Percentiles rank a stretch among this genome's conserved stretches.
These are phyloP conservation scores for Colletotrichum orbiculare DNA, from an alignment of 2,329 filamentous ascomycete genomes.

Conservation along the genomic window DNA sequence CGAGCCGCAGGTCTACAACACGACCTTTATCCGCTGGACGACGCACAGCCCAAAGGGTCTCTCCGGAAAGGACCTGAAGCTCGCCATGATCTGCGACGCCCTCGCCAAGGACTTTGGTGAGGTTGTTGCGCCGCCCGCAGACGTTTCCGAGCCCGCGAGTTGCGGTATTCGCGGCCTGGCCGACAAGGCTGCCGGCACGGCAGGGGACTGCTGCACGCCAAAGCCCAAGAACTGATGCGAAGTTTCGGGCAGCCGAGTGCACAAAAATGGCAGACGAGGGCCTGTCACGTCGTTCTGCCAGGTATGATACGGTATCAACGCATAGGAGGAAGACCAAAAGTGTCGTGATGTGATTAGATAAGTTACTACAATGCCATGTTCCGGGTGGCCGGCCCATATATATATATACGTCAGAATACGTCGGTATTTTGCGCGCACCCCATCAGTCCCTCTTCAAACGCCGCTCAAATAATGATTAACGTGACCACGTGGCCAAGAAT, in stretches of 20 bases:
- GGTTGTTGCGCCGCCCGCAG: conserved; percentile 43
- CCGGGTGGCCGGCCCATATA: conserved; percentile 31
- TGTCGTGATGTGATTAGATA: conserved; percentile 32
- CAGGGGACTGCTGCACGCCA: conserved; percentile 66
- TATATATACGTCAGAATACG: conserved; percentile 34
- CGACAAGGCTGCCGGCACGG: conserved; percentile 55
- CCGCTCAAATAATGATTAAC: conserved; percentile 36
- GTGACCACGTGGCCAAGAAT: conserved; percentile 23
- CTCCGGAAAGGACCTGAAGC: conserved; percentile 70
- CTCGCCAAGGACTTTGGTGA: conserved; percentile 69
- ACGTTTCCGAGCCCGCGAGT: conserved; percentile 41
- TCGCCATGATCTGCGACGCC: conserved; percentile 72
- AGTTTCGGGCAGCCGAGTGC: too few species aligned
- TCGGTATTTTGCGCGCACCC: conserved; percentile 24
- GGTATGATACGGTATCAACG: neutral
- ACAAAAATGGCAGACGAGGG: too few species aligned
- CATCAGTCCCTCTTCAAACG: conserved; percentile 34
- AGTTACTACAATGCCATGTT: conserved; percentile 35
- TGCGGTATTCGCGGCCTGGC: conserved; percentile 57
- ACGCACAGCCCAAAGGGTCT: conserved; percentile 75
- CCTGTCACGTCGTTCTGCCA: neutral
- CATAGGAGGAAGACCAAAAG: neutral
- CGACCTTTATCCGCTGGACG: conserved; percentile 77
- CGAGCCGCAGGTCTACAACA: conserved; percentile 71
- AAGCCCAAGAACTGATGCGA: conserved; percentile 51